Base-by-base conservation (phyloP, 1,284 basidiomycete genomes). In the Cutaneotrichosporon dermatis region DNA sequence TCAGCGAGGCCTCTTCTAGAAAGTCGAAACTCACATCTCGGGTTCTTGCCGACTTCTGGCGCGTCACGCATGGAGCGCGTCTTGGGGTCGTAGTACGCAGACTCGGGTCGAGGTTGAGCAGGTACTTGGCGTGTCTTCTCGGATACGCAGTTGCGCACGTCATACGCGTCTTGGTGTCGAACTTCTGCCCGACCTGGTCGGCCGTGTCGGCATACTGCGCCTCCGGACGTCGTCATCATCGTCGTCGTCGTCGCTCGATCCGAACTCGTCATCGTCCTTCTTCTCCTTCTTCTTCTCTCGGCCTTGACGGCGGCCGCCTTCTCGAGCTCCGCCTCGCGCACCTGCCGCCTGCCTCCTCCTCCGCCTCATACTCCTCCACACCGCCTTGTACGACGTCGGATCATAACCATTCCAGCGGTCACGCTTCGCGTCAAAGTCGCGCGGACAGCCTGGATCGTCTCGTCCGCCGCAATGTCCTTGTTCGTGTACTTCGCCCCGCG, bases 321-420 rank as follows among this genome's bases (percentile, higher is more conserved):
- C 72, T 99, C 96, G 71, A 99, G 92, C 79, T 96, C 90, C 71
- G 96, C 93, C 79, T 99, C 96, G 58, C 94, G 83, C 68, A 92
- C 74, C 77, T 89, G 89, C 78, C 92, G 86, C 64, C 96, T 52
- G 91, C 94, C 57, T 87, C 85, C 78, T 99, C 96, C 54, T 97
- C 80, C 12, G 94, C 93, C 54, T 89, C 89, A 74, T 97, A 96
- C 78, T 98, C 94, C 11, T 95, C 90, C 68, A 97, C 91, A 98
- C 86, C 64, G 79, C 83, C 71, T 86, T 87, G 78, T 98, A 91
- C 73, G 89, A 87, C 4, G 87, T 79, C 4, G 92, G 84, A 74
- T 99, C 93, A 76, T 99, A 99, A 4, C 96, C 96, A 76, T 98
- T 98, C 94, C 96, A 99, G 57, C 96, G 80, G 76, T 99, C 96